Base-by-base conservation (phyloP, 495 filamentous ascomycete genomes). In the Hyphodiscus hymeniophilus region DNA sequence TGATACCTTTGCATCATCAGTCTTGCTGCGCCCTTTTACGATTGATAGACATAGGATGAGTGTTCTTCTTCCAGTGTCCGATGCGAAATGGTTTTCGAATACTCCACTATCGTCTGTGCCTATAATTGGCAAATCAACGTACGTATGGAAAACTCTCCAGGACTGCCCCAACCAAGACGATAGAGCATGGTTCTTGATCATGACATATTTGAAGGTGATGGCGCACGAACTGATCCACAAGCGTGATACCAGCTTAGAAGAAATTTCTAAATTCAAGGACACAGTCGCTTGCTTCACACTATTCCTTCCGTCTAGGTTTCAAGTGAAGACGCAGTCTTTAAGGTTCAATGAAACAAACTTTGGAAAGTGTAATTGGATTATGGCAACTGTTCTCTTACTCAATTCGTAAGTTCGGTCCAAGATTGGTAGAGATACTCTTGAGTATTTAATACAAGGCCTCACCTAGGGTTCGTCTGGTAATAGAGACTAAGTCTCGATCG, bases 1-100 rank as follows among this genome's bases (percentile, higher is more conserved):
- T 58, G 63, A 66, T 32, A 56, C 60, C 24, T 66, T 63, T 39
- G 58, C 63, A 18, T 33, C 30, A n/a, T 7, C 30, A 7, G n/a
- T n/a, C 8, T 8, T 33, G 30, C 7, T 7, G n/a, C 7, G n/a
- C n/a, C 30, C 30, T 33, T 33, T 33, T n/a, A 33, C n/a, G 7
- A 33, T 33, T 33, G 30, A 33, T n/a, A n/a, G 7, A n/a, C 8
- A 33, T 33, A 33, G 30, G n/a, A 33, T n/a, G 30, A 8, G n/a
- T 33, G 30, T 33, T 33, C 30, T 8, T n/a, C 30, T 33, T n/a
- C 30, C 30, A 33, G 30, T n/a, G 8, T n/a, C 30, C n/a, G 30
- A 33, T 33, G 30, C 7, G n/a, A 33, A 33, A 7, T 33, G 30
- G 30, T 33, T 8, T 33, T 7, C 7, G 7, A 7, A 33, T n/a